These are phyloP conservation scores for Gracilaria domingensis DNA, from an alignment of 23 red algal species.

Conservation along the genomic window DNA sequence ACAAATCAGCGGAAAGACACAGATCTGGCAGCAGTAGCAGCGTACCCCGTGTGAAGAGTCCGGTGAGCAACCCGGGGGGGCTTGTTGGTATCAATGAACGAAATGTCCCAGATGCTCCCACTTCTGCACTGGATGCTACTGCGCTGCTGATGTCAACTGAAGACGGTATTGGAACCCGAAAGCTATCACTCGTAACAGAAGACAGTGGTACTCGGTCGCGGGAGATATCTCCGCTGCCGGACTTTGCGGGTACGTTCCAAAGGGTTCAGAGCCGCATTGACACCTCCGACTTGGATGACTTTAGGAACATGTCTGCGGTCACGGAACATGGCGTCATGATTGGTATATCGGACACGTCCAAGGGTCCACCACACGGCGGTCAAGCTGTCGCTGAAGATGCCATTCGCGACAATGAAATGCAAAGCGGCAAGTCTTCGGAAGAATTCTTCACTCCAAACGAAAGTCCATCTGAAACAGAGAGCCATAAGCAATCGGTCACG, in stretches of 20 bases:
- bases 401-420: background rate
- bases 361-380: background rate
- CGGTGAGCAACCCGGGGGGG: background rate
- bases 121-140: conserved; percentile 12
- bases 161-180: conserved; percentile 33
- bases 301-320: conserved; percentile 18
- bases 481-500: background rate
- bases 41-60: background rate
- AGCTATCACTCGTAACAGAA: conserved; percentile 49
- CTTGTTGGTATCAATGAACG: background rate
- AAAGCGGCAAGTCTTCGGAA: conserved; percentile 41
- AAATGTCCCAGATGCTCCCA: conserved; percentile 13
- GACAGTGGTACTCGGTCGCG: conserved; percentile 33
- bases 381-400: background rate
- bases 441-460: conserved; percentile 63
- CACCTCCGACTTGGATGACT: conserved; percentile 20
- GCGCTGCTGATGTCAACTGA: conserved; percentile 13
- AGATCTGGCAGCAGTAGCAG: background rate
- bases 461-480: conserved; percentile 18
- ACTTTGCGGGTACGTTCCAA: background rate
- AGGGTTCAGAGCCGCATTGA: background rate
- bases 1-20: background rate
- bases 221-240: conserved; percentile 14
- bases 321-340: conserved; percentile 2
- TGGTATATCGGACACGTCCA: background rate